Evolutionary conservation across 768 basidiomycete genomes (phyloP), one percentile per base, ranked within the genome.

Genomic region (Lentinula sp.): DNA sequence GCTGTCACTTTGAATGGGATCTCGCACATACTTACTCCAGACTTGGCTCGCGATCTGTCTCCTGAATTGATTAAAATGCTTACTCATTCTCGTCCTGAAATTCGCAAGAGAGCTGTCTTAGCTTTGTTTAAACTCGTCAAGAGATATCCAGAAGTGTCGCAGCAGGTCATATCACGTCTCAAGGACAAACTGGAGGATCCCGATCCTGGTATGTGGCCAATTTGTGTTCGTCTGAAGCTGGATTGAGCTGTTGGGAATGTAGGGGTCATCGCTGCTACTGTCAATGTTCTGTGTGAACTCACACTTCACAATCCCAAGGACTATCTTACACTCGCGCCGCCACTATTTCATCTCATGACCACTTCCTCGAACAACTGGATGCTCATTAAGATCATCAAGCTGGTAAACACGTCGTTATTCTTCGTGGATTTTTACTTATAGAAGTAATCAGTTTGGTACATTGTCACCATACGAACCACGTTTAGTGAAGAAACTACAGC

Each of bases 331-430:
- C 74, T 99, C 43, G 97, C 96, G 2, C 97, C 97, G 9, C 91
- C 91, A 66, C 73, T 98, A 58, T 99, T 98, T 72, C 93, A 91
- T 67, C 81, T 98, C 10, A 76, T 99, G 62, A 97, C 93, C 0
- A 93, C 88, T 2, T 94, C 94, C 10, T 89, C 91, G 9, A 98
- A 99, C 72, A 99, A 99, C 67, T 99, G 97, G 97, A 96, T 98
- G 93, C 82, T 99, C 62, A 99, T 99, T 73, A 99, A 99, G 75
- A 89, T 98, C 58, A 87, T 98, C 70, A 99, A 99, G 75, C 73
- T 98, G 72, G 96, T 95, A 72, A 67, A 46, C 21, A 32, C 23
- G 13, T 52, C 50, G 61, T 50, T 32, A 16, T 18, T 10, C 9
- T 39, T 51, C 15, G 50, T 32, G 35, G 55, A 7, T 55, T 21